A percentile compares a stretch with the other conserved stretches of the same genome.
Evolutionary conservation across 495 filamentous ascomycete species (phyloP).

Genomic region (Xeromyces bisporus): DNA sequence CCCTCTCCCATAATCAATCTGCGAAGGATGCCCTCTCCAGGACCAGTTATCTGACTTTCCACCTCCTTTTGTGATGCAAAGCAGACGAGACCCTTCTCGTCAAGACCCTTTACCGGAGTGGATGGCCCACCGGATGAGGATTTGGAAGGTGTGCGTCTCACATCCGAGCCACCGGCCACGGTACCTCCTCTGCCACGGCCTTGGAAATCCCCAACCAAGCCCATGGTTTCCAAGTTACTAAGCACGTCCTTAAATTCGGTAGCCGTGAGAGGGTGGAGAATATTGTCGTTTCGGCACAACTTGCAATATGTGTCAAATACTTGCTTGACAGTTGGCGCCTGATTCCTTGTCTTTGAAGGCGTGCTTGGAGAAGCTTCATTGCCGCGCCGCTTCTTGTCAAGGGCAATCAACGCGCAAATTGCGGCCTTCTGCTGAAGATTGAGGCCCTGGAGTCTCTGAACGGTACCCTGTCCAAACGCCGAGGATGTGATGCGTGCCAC

Average conservation of each 20-base stretch:
- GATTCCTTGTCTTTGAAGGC: constrained; percentile 35
- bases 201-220: constrained; percentile 56
- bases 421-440: constrained; percentile 96
- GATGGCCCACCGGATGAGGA: constrained; percentile 29
- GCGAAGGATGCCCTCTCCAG: constrained; percentile 38
- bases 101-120: constrained; percentile 30
- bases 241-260: constrained; percentile 92
- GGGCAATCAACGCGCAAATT: constrained; percentile 67
- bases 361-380: constrained; percentile 29
- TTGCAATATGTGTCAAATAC: constrained; percentile 63
- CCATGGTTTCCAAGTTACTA: constrained; percentile 71
- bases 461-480: constrained; percentile 69
- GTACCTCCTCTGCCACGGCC: constrained; percentile 53
- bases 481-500: constrained; percentile 76
- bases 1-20: constrained; percentile 28
- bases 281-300: constrained; percentile 65
- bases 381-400: constrained; percentile 44
- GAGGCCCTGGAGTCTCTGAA: constrained; percentile 63
- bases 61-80: constrained; percentile 67
- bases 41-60: constrained; percentile 49
- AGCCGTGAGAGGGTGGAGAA: constrained; percentile 68
- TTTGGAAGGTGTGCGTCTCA: constrained; percentile 41
- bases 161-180: constrained; percentile 25
- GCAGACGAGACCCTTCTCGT: constrained; percentile 57
- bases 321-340: constrained; percentile 56